Conservation (phyloP, 805 yeast species). For the Metschnikowia lunata region DNA sequence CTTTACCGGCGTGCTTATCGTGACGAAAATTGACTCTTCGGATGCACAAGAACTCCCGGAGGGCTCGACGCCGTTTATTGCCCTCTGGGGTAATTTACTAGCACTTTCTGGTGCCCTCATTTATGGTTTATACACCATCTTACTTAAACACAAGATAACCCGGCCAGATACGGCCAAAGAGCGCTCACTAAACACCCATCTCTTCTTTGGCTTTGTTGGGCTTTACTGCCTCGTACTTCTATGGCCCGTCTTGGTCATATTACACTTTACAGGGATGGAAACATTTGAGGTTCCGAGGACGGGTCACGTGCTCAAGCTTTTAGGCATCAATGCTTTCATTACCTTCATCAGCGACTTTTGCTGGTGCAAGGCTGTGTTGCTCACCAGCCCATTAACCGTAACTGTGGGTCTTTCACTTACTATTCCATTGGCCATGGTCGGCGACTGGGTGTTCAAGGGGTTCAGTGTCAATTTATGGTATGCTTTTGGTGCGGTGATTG, state of each 20-base stretch:
- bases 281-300: conserved; percentile 65
- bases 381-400: conserved; percentile 91
- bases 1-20: conserved; percentile 73
- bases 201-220: conserved; percentile 95
- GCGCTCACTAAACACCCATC: conserved; percentile 71
- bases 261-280: conserved; percentile 65
- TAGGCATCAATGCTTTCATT: conserved; percentile 63
- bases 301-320: conserved; percentile 45
- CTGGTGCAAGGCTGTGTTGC: conserved; percentile 93
- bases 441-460: conserved; percentile 73
- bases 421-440: conserved; percentile 86
- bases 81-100: conserved; percentile 66
- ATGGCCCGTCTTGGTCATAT: conserved; percentile 76
- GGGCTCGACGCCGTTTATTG: conserved; percentile 13
- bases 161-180: conserved; percentile 50
- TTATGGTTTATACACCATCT: conserved; percentile 86
- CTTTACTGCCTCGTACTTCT: conserved; percentile 65
- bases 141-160: conserved; percentile 64
- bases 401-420: conserved; percentile 93
- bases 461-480: conserved; percentile 60
- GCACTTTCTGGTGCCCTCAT: conserved; percentile 85
- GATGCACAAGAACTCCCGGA: conserved; percentile 12
- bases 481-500: conserved; percentile 73
- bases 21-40: conserved; percentile 63
- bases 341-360: conserved; percentile 87